These are phyloP conservation scores for Taphrina pruni DNA, from an alignment of 1,139 yeast species.

Conservation along the genomic window DNA sequence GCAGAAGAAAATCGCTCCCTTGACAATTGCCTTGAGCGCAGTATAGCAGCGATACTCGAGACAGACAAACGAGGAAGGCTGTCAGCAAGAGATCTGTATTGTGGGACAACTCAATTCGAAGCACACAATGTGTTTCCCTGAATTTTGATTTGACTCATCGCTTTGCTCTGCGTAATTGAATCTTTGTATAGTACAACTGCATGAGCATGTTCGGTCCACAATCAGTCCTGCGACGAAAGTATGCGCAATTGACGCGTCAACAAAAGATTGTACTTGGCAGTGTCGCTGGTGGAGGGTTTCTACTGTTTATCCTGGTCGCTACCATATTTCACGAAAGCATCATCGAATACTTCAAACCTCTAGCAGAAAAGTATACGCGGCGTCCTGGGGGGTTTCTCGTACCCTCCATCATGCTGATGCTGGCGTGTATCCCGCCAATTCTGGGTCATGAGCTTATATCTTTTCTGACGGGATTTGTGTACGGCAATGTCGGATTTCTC, in stretches of 20 bases:
- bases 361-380: constrained; percentile 32
- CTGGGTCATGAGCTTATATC: constrained; percentile 41
- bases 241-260: constrained; percentile 9
- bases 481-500: constrained; percentile 35
- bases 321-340: constrained; percentile 37
- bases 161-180: too few relatives aligned
- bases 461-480: constrained; percentile 42
- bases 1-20: too few relatives aligned
- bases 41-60: too few relatives aligned
- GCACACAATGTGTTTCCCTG: too few relatives aligned
- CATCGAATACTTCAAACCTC: constrained; percentile 33
- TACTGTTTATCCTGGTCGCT: constrained; percentile 16
- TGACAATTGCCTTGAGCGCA: too few relatives aligned
- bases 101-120: too few relatives aligned
- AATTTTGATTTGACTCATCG: too few relatives aligned
- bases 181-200: too few relatives aligned
- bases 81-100: too few relatives aligned
- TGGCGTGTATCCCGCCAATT: constrained; percentile 42
- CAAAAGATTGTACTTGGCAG: constrained; percentile 24
- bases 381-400: constrained; percentile 41
- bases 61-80: too few relatives aligned
- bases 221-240: constrained; percentile 18
- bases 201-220: neutral
- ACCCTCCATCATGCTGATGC: constrained; percentile 29
- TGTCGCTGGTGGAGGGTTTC: constrained; percentile 14